These are phyloP conservation scores for Moniliophthora roreri DNA, from an alignment of 1,284 basidiomycete species.

Conservation along the genomic window DNA sequence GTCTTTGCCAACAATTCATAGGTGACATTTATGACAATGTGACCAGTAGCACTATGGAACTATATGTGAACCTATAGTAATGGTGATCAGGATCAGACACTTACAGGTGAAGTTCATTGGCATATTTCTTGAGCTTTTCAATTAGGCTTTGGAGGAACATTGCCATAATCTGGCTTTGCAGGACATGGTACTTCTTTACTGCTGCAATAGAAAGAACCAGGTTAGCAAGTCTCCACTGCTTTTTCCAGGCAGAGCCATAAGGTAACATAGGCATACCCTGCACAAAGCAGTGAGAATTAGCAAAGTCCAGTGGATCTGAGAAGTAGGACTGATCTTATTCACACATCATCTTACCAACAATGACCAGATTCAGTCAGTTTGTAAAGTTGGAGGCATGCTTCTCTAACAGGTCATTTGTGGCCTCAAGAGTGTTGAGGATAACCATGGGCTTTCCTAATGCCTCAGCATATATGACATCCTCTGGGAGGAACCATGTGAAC, in stretches of 20 bases:
- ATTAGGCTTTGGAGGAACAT: slow-evolving; percentile 1
- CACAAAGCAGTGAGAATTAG: not conserved
- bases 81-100: not conserved
- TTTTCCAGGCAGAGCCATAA: slow-evolving; percentile 1
- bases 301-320: not conserved
- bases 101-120: not conserved
- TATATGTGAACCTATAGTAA: not conserved
- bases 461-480: slow-evolving; percentile 12
- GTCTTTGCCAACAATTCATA: not conserved
- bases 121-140: slow-evolving; percentile 1
- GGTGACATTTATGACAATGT: slow-evolving; percentile 2
- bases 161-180: not conserved
- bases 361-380: slow-evolving; percentile 22
- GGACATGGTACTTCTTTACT: not conserved
- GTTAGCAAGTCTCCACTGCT: not conserved
- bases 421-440: slow-evolving; percentile 25
- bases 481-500: not conserved
- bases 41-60: slow-evolving; percentile 1
- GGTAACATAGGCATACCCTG: not conserved
- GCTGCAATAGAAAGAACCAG: slow-evolving; percentile 2
- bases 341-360: slow-evolving; percentile 21
- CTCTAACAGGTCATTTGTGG: slow-evolving; percentile 24
- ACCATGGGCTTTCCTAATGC: slow-evolving; percentile 17
- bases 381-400: slow-evolving; percentile 24
- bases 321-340: not conserved